These are phyloP conservation scores for Lunularia cruciata DNA, from an alignment of 225 moss, liverwort and hornwort species.

Conservation along the genomic window DNA sequence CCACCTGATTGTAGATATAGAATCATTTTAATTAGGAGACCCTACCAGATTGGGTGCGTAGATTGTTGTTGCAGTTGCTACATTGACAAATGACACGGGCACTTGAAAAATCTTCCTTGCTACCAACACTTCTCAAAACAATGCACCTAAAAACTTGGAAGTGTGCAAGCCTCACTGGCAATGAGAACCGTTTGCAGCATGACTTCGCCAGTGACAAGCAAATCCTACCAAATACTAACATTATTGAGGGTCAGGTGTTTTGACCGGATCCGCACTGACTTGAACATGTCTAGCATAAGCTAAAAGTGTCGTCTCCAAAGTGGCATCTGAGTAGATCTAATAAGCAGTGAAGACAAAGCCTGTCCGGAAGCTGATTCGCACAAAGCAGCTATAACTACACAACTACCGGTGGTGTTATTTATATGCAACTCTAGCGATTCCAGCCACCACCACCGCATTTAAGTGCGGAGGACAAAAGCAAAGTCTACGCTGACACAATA, in stretches of 20 bases:
- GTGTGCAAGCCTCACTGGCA: not conserved
- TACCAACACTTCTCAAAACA: not conserved
- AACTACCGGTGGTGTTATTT: slow-evolving; percentile 16
- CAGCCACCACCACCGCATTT: slow-evolving; percentile 1
- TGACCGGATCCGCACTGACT: not conserved
- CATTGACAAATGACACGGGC: not conserved
- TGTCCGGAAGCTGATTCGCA: slow-evolving; percentile 15
- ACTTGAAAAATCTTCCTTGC: not conserved
- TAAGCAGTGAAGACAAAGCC: slow-evolving; percentile 4
- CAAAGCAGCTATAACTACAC: slow-evolving; percentile 20
- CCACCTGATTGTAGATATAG: too few relatives aligned
- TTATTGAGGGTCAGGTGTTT: slow-evolving; percentile 7
- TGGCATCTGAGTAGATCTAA: slow-evolving; percentile 18
- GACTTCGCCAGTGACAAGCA: slow-evolving; percentile 5
- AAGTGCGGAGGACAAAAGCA: slow-evolving; percentile 3
- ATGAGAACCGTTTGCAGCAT: not conserved
- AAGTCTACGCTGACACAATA: slow-evolving; percentile 15
- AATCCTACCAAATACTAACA: slow-evolving; percentile 15
- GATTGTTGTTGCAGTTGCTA: too few relatives aligned
- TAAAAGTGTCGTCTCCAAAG: slow-evolving; percentile 13
- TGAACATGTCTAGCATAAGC: slow-evolving; percentile 10
- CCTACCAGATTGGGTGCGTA: too few relatives aligned
- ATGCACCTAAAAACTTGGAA: slow-evolving; percentile 9
- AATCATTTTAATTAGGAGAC: too few relatives aligned
- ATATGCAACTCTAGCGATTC: slow-evolving; percentile 11